Conservation (phyloP, 768 basidiomycete genomes). For the Vararia minispora region DNA sequence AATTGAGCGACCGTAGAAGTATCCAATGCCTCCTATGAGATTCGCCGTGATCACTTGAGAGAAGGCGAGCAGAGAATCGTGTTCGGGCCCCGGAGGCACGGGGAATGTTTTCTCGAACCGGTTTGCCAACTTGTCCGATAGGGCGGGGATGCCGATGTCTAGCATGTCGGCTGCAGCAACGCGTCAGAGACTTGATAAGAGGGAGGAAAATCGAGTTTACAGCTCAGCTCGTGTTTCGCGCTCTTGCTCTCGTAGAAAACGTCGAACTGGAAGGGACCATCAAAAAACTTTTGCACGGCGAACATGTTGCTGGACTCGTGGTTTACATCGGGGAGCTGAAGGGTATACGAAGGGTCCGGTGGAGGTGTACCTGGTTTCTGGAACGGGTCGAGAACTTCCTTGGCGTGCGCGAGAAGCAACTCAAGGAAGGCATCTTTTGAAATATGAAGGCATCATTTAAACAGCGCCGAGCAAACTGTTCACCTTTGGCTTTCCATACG, state of each 20-base stretch:
- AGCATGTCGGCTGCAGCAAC: conserved; percentile 42
- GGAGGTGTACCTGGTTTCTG: conserved; percentile 31
- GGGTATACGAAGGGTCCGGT: conserved; percentile 75
- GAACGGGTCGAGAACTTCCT: conserved; percentile 43
- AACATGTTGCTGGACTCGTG: conserved; percentile 68
- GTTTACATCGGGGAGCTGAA: conserved; percentile 68
- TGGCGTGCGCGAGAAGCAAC: conserved; percentile 46
- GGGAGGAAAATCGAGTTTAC: conserved; percentile 29
- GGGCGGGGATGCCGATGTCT: conserved; percentile 57
- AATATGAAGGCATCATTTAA: background rate
- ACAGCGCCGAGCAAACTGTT: conserved; percentile 2
- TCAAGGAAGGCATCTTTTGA: conserved; percentile 50
- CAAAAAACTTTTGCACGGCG: conserved; percentile 79
- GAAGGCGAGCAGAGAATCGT: conserved; percentile 49
- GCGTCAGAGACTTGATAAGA: background rate
- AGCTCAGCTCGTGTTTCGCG: conserved; percentile 46
- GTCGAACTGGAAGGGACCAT: conserved; percentile 83
- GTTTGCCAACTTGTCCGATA: conserved; percentile 46
- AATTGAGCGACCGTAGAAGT: conserved; percentile 87
- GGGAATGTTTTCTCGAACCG: conserved; percentile 69
- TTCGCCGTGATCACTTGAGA: conserved; percentile 87
- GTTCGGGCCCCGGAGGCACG: conserved; percentile 40
- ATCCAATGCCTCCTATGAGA: conserved; percentile 86
- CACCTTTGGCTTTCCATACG: conserved; percentile 84
- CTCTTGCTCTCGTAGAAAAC: conserved; percentile 77